Conservation (phyloP, 2,329 filamentous ascomycete genomes). For the Rhynchosporium graminicola region DNA sequence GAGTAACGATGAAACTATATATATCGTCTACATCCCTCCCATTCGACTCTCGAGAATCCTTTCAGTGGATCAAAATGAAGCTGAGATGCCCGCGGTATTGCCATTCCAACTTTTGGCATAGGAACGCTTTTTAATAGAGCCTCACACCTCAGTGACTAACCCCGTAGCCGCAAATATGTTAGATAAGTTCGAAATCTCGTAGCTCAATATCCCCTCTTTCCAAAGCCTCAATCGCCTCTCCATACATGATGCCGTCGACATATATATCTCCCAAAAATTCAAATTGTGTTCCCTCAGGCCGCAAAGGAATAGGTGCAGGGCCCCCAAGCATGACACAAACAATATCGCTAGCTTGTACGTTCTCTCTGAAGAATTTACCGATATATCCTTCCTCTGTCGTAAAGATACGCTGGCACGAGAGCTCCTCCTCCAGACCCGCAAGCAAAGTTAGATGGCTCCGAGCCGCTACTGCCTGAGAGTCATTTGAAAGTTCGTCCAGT, state of each 20-base stretch:
- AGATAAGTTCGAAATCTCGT: conserved; percentile 2
- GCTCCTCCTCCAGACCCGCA: not conserved
- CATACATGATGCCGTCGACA: conserved; percentile 21
- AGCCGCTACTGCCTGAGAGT: not conserved
- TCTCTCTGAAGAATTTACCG: not conserved
- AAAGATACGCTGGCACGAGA: not conserved
- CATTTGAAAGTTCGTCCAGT: not conserved
- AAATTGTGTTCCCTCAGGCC: conserved; percentile 5
- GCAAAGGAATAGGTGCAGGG: conserved; percentile 11
- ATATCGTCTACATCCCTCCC: too few relatives aligned
- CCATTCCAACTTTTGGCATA: too few relatives aligned
- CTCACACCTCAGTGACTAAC: too few relatives aligned
- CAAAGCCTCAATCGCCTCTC: conserved; percentile 12
- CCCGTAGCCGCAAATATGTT: not conserved
- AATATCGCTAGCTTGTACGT: conserved; percentile 4
- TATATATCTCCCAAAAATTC: conserved; percentile 18
- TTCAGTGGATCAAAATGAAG: too few relatives aligned
- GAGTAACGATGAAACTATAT: too few relatives aligned
- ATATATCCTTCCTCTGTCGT: not conserved
- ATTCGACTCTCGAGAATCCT: too few relatives aligned
- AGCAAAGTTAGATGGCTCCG: not conserved
- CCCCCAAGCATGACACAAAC: conserved; percentile 18
- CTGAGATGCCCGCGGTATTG: too few relatives aligned
- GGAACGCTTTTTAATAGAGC: not conserved
- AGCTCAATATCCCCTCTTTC: not conserved